Evolutionary conservation across 2,329 filamentous ascomycete species (phyloP).

Genomic region (Fusarium haematococcum): DNA sequence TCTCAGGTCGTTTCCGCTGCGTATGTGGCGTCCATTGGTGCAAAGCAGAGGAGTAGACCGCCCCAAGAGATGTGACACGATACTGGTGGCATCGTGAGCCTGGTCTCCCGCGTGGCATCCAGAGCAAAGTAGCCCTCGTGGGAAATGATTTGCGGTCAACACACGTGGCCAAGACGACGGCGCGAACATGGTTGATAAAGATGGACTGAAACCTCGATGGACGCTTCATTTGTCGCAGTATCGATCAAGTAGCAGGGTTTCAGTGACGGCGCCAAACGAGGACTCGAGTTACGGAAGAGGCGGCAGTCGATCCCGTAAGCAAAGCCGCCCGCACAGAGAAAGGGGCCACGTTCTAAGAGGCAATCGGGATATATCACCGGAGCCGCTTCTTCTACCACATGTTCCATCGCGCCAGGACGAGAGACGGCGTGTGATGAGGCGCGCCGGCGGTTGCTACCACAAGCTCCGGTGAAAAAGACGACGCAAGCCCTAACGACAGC

Average conservation of each 20-base stretch:
- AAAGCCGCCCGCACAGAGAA: neutral
- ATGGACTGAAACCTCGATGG: neutral
- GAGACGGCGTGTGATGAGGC: neutral
- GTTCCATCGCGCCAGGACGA: neutral
- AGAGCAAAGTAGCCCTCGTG: constrained; percentile 11
- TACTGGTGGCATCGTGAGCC: constrained; percentile 10
- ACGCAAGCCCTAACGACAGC: neutral
- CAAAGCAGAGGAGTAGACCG: neutral
- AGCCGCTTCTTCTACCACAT: neutral
- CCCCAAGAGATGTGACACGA: constrained; percentile 20
- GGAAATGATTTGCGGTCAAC: constrained; percentile 20
- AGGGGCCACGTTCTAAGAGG: neutral
- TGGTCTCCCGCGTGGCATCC: constrained; percentile 30
- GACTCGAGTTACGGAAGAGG: neutral
- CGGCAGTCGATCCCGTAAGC: neutral
- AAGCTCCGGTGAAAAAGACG: neutral
- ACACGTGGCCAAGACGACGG: constrained; percentile 25
- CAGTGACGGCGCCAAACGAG: neutral
- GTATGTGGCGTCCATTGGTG: neutral
- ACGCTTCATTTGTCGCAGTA: neutral
- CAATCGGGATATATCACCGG: neutral
- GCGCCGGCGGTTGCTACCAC: neutral
- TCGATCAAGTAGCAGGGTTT: neutral
- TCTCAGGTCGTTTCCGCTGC: neutral
- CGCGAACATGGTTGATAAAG: neutral